Evolutionary conservation across 2,329 filamentous ascomycete genomes (phyloP).

Genomic region (Scorias spongiosa): DNA sequence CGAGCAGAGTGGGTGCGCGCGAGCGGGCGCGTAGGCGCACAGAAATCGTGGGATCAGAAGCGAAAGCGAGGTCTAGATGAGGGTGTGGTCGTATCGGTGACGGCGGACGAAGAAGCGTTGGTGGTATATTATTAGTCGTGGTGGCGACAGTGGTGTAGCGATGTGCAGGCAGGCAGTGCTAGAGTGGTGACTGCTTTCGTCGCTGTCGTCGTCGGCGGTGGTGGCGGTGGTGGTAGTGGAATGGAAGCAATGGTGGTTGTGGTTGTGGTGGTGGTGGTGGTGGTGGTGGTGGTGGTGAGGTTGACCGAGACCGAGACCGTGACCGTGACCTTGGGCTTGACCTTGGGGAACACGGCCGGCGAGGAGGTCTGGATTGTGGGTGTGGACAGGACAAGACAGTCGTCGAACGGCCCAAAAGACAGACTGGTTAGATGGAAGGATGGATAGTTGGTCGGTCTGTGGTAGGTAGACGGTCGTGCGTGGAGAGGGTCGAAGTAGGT

Average conservation of each 20-base stretch:
- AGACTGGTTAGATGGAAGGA: no score
- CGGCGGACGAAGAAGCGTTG: neutral
- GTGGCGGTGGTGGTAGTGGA: neutral
- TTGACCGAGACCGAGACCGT: neutral
- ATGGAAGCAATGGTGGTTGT: no score
- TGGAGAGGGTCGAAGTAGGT: no score
- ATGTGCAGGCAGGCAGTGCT: neutral
- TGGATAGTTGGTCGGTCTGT: no score
- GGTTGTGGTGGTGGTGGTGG: neutral
- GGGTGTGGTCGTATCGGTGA: neutral
- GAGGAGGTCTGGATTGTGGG: neutral
- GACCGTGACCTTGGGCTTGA: neutral
- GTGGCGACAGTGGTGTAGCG: neutral
- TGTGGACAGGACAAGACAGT: no score
- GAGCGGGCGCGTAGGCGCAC: neutral
- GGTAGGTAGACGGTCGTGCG: no score
- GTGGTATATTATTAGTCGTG: neutral
- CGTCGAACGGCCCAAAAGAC: no score
- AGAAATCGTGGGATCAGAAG: neutral
- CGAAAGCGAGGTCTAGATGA: neutral
- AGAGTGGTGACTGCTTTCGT: neutral
- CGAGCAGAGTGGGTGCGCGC: neutral
- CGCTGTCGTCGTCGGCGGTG: neutral
- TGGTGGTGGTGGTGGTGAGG: neutral
- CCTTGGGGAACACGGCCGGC: neutral